These are phyloP conservation scores for Cryoendolithus antarcticus DNA, from an alignment of 2,329 filamentous ascomycete species.

Conservation along the genomic window DNA sequence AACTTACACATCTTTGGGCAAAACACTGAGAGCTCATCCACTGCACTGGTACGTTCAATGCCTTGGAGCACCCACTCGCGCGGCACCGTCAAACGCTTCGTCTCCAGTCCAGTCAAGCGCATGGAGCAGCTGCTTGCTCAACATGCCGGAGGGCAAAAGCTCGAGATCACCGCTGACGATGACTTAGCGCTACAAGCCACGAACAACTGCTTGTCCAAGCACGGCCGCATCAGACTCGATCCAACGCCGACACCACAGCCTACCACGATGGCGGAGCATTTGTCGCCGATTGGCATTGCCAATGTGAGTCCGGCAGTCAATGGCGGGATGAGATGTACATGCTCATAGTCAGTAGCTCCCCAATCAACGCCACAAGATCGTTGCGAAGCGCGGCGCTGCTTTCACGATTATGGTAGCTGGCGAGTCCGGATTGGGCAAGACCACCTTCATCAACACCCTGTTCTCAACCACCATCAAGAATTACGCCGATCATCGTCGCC, in stretches of 20 bases:
- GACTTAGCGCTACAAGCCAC: too few species aligned
- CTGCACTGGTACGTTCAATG: slow-evolving; percentile 1
- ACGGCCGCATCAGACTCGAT: too few species aligned
- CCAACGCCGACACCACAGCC: neutral
- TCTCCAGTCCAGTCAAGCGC: too few species aligned
- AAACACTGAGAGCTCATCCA: too few species aligned
- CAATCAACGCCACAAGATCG: slow-evolving; percentile 63
- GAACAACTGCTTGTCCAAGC: too few species aligned
- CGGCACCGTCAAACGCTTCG: too few species aligned
- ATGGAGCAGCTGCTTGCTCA: too few species aligned
- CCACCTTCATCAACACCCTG: slow-evolving; percentile 99
- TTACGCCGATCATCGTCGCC: slow-evolving; percentile 98
- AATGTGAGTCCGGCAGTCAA: slow-evolving; percentile 41
- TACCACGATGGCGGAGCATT: slow-evolving; percentile 48
- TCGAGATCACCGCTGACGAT: too few species aligned
- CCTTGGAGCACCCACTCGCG: slow-evolving; percentile 3
- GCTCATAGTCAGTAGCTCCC: slow-evolving; percentile 39
- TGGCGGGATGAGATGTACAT: neutral
- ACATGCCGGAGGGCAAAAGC: too few species aligned
- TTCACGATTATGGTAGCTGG: slow-evolving; percentile 99
- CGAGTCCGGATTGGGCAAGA: slow-evolving; percentile 97
- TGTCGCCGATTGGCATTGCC: slow-evolving; percentile 61
- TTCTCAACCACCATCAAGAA: slow-evolving; percentile 99
- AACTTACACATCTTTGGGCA: too few species aligned
- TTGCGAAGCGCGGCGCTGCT: slow-evolving; percentile 77